Evolutionary conservation across 148 eudicot genomes (phyloP).

Genomic region (Vaccinium darrowii): DNA sequence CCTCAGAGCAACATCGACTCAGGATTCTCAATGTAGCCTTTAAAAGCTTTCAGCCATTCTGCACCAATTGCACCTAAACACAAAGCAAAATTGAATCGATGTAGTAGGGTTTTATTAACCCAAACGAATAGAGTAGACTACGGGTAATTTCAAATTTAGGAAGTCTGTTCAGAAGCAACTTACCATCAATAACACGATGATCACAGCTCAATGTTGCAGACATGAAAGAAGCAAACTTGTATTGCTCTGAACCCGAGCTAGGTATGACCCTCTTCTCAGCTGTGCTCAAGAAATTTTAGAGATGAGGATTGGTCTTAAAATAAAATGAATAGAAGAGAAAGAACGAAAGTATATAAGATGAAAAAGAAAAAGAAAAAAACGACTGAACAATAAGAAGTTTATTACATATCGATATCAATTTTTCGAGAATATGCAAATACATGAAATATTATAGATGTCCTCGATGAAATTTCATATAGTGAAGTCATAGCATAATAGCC

Average conservation of each 20-base stretch:
- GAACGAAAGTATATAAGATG: not conserved
- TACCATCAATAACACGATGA: slow-evolving; percentile 97
- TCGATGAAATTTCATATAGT: not conserved
- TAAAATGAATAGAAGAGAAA: not conserved
- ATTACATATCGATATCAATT: not conserved
- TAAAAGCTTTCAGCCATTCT: slow-evolving; percentile 97
- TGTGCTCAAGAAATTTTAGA: slow-evolving; percentile 31
- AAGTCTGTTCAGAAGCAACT: slow-evolving; percentile 11
- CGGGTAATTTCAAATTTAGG: not conserved
- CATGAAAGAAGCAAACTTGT: slow-evolving; percentile 75
- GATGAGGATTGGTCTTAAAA: not conserved
- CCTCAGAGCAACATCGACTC: slow-evolving; percentile 83
- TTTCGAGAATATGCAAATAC: not conserved
- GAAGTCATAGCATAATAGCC: not conserved
- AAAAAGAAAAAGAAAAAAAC: not conserved
- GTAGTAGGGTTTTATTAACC: not conserved
- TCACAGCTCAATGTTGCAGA: slow-evolving; percentile 91
- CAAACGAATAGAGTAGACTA: not conserved
- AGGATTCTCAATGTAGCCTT: slow-evolving; percentile 94
- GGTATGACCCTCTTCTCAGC: slow-evolving; percentile 92
- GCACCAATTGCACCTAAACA: slow-evolving; percentile 90
- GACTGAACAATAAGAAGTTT: not conserved
- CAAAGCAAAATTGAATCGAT: not conserved
- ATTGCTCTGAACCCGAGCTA: slow-evolving; percentile 58
- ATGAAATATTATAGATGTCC: not conserved